Conservation (phyloP, 805 yeast genomes). For the Saccharomycopsis sp. region DNA sequence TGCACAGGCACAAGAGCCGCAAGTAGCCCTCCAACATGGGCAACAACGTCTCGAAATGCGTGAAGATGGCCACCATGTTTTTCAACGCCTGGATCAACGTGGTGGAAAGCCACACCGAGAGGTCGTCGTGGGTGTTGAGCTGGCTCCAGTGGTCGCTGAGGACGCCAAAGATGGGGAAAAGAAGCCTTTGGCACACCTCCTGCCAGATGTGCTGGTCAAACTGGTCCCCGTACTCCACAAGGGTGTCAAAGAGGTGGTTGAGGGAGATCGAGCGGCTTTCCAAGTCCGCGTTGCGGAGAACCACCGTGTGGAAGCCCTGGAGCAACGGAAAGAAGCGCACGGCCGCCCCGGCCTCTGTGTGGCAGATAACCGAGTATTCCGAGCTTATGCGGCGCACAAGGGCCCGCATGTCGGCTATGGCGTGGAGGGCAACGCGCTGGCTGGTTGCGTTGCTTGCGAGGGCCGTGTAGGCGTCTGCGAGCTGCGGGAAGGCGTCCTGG, state of each 20-base stretch:
- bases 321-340: constrained; percentile 75
- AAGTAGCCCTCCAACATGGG: constrained; percentile 73
- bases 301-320: constrained; percentile 76
- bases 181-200: constrained; percentile 61
- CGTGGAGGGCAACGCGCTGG: constrained; percentile 74
- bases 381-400: constrained; percentile 55
- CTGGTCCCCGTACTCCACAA: constrained; percentile 70
- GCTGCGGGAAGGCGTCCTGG: constrained; percentile 61
- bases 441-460: constrained; percentile 78
- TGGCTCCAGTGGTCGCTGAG: constrained; percentile 68
- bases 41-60: constrained; percentile 70
- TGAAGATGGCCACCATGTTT: constrained; percentile 75
- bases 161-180: constrained; percentile 87
- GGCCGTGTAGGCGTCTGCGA: constrained; percentile 70
- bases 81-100: constrained; percentile 93
- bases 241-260: constrained; percentile 71
- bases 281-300: constrained; percentile 88
- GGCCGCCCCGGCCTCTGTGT: neutral
- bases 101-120: constrained; percentile 94
- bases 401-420: constrained; percentile 65
- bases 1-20: constrained; percentile 73
- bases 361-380: constrained; percentile 22
- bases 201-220: constrained; percentile 81
- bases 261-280: constrained; percentile 91
- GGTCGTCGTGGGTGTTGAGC: constrained; percentile 67